Evolutionary conservation across 225 moss, liverwort and hornwort species (phyloP), one percentile per base, ranked within the genome.

Genomic region (Thuidium tamariscinum): DNA sequence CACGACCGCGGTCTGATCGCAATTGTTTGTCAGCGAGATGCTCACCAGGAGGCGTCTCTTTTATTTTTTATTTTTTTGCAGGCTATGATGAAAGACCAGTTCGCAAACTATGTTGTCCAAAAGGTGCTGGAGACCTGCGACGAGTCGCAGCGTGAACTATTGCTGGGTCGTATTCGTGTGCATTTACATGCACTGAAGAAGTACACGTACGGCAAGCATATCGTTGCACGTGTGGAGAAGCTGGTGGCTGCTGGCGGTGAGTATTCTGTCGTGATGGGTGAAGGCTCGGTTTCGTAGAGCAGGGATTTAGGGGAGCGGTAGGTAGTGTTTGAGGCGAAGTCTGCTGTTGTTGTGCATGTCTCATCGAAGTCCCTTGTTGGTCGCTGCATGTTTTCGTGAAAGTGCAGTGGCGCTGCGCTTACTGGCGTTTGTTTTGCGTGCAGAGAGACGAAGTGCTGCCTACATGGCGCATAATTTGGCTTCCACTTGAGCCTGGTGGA

Each of bases 391-490:
- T 36, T 82, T 70, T 32, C 3, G 10, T 13, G 61, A 62, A 22
- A 4, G 8, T 51, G 36, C 17, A 60, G 61, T 26, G 69, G 5
- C 55, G 20, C 5, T 48, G 63, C 10, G 77, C 87, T 89, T 52
- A 91, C 36, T 6, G 54, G 23, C 15, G 36, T 54, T 75, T 9
- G 15, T 8, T 75, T 61, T 81, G 57, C 55, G 44, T 93, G 90
- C 98, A 99, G 99, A 99, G 96, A 95, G 99, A 81, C 94, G 99
- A 64, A 99, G 99, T 83, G 98, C 98, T 87, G 96, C 99, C 18
- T 94, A 94, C 87, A 92, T 94, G 92, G 97, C 99, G 39, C 96
- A 96, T 69, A 95, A 91, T 85, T 34, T 95, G 93, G 95, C 92
- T 82, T 85, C 88, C 88, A 41, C 68, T 49, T 88, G 92, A 8